Evolutionary conservation across 2,329 filamentous ascomycete species (phyloP).

Genomic region (Neocucurbitaria cava): DNA sequence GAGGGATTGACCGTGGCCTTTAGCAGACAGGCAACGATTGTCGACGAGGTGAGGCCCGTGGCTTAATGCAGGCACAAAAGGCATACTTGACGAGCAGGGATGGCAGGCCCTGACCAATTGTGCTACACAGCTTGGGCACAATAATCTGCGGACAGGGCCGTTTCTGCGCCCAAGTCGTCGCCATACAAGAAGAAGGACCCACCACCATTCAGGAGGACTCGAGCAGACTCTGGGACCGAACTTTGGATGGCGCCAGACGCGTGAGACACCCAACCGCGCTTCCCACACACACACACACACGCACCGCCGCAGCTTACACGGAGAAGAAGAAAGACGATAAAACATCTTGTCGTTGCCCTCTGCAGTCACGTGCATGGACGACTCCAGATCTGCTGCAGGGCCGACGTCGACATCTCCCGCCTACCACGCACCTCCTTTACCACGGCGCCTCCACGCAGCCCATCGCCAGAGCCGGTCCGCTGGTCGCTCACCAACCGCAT

Average conservation of each 20-base stretch:
- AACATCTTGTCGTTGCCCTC: background rate
- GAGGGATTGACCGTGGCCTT: background rate
- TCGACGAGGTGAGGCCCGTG: background rate
- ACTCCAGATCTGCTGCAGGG: constrained; percentile 5
- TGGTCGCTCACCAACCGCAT: constrained; percentile 53
- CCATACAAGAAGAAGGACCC: constrained; percentile 20
- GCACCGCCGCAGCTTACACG: background rate
- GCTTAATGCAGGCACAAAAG: constrained; percentile 2
- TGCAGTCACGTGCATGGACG: constrained; percentile 15
- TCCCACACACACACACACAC: constrained; percentile 1
- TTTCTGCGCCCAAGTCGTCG: background rate
- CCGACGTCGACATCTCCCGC: constrained; percentile 5
- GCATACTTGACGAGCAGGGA: background rate
- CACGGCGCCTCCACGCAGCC: constrained; percentile 36
- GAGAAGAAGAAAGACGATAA: background rate
- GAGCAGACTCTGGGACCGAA: background rate
- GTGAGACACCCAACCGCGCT: constrained; percentile 12
- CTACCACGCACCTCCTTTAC: constrained; percentile 14
- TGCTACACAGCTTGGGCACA: background rate
- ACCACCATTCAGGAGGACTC: background rate
- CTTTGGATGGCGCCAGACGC: constrained; percentile 3
- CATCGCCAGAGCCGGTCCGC: constrained; percentile 40
- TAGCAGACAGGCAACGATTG: constrained; percentile 5
- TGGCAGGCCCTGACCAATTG: background rate
- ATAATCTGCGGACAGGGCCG: background rate